Conservation (phyloP, 2,329 filamentous ascomycete genomes). For the Verticillium albo-atrum region DNA sequence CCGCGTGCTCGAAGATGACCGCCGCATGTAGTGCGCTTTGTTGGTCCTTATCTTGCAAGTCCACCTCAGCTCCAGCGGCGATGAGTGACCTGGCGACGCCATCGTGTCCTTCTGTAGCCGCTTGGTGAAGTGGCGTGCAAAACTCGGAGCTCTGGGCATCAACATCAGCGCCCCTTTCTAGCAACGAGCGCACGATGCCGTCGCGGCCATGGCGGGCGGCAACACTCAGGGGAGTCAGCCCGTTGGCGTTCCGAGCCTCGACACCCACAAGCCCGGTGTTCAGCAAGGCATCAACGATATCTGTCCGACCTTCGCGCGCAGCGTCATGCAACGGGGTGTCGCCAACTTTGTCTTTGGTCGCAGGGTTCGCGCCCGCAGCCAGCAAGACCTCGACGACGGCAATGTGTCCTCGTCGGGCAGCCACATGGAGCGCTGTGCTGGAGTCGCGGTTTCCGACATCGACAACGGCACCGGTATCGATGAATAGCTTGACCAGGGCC, state of each 20-base stretch:
- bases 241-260: slow-evolving; percentile 11
- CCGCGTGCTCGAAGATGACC: slow-evolving; percentile 14
- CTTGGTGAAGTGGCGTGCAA: slow-evolving; percentile 14
- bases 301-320: slow-evolving; percentile 8
- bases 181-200: slow-evolving; percentile 11
- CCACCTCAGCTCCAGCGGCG: slow-evolving; percentile 13
- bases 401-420: slow-evolving; percentile 4
- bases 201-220: slow-evolving; percentile 13
- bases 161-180: slow-evolving; percentile 14
- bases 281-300: slow-evolving; percentile 9
- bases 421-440: slow-evolving; percentile 12
- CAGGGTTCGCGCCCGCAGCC: slow-evolving; percentile 10
- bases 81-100: slow-evolving; percentile 10
- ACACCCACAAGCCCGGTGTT: slow-evolving; percentile 10
- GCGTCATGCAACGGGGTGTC: slow-evolving; percentile 13
- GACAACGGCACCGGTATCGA: slow-evolving; percentile 10
- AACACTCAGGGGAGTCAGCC: slow-evolving; percentile 12
- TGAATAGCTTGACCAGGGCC: slow-evolving; percentile 3
- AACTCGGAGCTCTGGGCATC: slow-evolving; percentile 11
- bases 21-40: slow-evolving; percentile 13
- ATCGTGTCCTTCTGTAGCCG: slow-evolving; percentile 12
- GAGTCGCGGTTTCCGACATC: slow-evolving; percentile 10
- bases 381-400: slow-evolving; percentile 3
- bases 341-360: slow-evolving; percentile 11
- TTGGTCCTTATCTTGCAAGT: slow-evolving; percentile 11